Conservation (phyloP, 768 basidiomycete species). For the Termitomyces sp. region DNA sequence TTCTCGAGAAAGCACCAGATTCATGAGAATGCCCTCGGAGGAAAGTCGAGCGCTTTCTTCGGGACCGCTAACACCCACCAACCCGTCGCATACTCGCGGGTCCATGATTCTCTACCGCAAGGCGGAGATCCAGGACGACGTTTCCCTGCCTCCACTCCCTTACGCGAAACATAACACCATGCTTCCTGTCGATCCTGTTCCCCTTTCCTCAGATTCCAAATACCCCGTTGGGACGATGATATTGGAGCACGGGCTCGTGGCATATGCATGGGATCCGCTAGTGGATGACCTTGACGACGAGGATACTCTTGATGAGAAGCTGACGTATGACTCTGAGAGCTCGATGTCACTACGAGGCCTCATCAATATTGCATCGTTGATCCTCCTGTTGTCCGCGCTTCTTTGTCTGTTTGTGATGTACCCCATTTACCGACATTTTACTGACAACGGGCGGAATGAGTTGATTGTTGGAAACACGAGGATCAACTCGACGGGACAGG, state of each 20-base stretch:
- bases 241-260: conserved; percentile 38
- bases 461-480: conserved; percentile 55
- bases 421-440: conserved; percentile 54
- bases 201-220: conserved; percentile 61
- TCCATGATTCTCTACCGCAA: conserved; percentile 36
- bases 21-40: conserved; percentile 21
- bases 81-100: conserved; percentile 17
- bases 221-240: conserved; percentile 45
- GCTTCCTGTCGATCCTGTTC: conserved; percentile 38
- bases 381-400: conserved; percentile 54
- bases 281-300: conserved; percentile 45
- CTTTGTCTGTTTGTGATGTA: conserved; percentile 74
- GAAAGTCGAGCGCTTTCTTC: conserved; percentile 17
- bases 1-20: conserved; percentile 14
- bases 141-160: conserved; percentile 31
- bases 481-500: conserved; percentile 69
- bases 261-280: conserved; percentile 64
- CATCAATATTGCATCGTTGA: conserved; percentile 61
- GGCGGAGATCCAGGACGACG: conserved; percentile 25
- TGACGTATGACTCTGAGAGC: conserved; percentile 21
- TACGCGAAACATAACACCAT: conserved; percentile 27
- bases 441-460: conserved; percentile 29
- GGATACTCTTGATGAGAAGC: conserved; percentile 43
- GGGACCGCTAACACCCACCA: background rate
- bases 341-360: conserved; percentile 31